phyloP scores from a whole-genome alignment of 106 monocot species.

The Triglochin maritima region DNA sequence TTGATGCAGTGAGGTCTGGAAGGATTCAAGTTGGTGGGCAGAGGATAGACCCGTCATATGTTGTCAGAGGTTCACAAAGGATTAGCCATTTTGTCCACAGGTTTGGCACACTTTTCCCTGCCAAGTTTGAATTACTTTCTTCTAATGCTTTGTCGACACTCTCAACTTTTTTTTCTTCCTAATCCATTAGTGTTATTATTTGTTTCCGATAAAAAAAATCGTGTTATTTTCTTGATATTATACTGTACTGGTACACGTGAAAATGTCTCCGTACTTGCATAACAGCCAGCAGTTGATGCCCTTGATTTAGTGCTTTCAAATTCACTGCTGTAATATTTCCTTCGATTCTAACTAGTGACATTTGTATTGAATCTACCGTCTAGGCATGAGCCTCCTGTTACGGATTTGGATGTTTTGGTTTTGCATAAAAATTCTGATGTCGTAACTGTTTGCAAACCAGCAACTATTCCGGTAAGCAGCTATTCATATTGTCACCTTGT shows the following conservation, averaged over 20 bases:
- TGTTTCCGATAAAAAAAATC: neutral
- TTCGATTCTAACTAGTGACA: neutral
- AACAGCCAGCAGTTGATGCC: neutral
- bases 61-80: slow-evolving; percentile 49
- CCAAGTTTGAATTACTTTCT: neutral
- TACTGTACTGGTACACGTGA: neutral
- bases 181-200: neutral
- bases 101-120: slow-evolving; percentile 14
- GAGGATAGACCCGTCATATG: slow-evolving; percentile 50
- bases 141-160: neutral
- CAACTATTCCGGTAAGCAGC: slow-evolving; percentile 83
- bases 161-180: neutral
- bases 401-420: slow-evolving; percentile 43
- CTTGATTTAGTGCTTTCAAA: neutral
- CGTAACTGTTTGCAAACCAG: slow-evolving; percentile 83
- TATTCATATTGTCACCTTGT: neutral
- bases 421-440: slow-evolving; percentile 68
- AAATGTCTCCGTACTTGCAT: neutral
- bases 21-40: slow-evolving; percentile 87
- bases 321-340: neutral
- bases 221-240: neutral
- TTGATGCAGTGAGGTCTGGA: slow-evolving; percentile 70
- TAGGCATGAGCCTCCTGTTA: slow-evolving; percentile 95
- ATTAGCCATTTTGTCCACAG: slow-evolving; percentile 97
- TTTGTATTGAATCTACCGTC: neutral